Conservation (phyloP, 2,329 filamentous ascomycete species). For the Nakataea oryzae region DNA sequence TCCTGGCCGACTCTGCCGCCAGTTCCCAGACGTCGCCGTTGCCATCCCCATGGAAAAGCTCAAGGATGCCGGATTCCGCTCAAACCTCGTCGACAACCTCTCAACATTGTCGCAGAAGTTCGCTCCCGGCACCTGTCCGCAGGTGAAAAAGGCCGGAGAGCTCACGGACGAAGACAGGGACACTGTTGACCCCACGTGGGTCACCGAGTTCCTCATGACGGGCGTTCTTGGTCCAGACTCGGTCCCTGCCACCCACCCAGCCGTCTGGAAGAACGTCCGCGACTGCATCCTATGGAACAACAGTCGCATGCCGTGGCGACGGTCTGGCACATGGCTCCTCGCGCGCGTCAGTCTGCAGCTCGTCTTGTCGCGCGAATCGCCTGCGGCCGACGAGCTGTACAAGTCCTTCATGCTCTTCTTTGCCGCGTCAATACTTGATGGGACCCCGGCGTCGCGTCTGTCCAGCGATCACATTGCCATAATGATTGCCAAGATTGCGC, state of each 20-base stretch:
- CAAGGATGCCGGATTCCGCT: not conserved
- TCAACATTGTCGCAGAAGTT: not conserved
- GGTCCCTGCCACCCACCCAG: not conserved
- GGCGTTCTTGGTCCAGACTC: not conserved
- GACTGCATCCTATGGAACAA: not conserved
- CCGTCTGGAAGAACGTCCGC: not conserved
- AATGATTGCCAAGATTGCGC: not conserved
- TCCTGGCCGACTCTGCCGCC: not conserved
- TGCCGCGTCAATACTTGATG: not conserved
- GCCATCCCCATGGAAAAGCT: not conserved
- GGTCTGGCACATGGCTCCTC: not conserved
- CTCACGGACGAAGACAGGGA: not conserved
- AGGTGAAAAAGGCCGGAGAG: not conserved
- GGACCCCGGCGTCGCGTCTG: not conserved
- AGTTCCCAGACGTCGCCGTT: not conserved
- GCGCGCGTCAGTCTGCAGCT: not conserved
- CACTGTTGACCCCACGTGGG: not conserved
- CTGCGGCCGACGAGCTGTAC: not conserved
- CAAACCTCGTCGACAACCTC: not conserved
- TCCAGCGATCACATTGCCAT: not conserved
- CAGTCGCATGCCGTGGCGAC: not conserved
- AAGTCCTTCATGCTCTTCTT: conserved; percentile 1
- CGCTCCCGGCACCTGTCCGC: not conserved
- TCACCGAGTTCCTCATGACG: not conserved
- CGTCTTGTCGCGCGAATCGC: not conserved